Evolutionary conservation across 164 flowering plant species (phyloP), one percentile per base, ranked within the genome.

Genomic region (Stephania japonica): DNA sequence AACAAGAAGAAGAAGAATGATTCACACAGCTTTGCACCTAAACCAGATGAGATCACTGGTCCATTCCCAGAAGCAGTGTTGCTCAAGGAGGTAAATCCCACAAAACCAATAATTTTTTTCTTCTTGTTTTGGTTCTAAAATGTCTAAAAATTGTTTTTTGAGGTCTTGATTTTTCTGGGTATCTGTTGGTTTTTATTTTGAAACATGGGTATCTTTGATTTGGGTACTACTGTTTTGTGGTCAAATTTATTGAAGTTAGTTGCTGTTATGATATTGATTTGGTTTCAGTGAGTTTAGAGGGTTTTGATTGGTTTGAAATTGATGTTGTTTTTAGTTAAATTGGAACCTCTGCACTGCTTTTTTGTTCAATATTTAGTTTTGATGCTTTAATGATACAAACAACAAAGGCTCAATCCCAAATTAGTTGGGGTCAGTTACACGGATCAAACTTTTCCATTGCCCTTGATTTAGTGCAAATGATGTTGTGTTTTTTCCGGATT

Each of bases 41-140:
- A 79, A 69, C 91, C 91, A 6, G 93, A 92, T 75, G 98, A 94
- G 76, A 78, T 86, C 65, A 87, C 87, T 4, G 95, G 95, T 4
- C 80, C 80, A 19, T 94, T 88, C 68, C 98, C 98, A 69, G 98
- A 94, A 84, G 90, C 97, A 73, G 88, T 94, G 44, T 83, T 93
- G 63, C 93, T 94, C 44, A 91, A 87, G 81, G 80, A 90, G 96
- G 98, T 91, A 38, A 63, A 42, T 75, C 42, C 63, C 18, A 16
- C n/a, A 43, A 42, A 25, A 9, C 68, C 70, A 56, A 11, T 72
- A 5, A 32, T 26, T 44, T 32, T 32, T 32, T 32, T 32, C 38
- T 32, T 32, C 38, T 32, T 65, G 66, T 32, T 65, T 64, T 61
- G 42, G 42, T 26, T 13, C 3, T 66, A 43, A 67, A 11, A 0